These are phyloP conservation scores for Cyberlindnera galapagoensis DNA, from an alignment of 805 yeast genomes.

Conservation along the genomic window DNA sequence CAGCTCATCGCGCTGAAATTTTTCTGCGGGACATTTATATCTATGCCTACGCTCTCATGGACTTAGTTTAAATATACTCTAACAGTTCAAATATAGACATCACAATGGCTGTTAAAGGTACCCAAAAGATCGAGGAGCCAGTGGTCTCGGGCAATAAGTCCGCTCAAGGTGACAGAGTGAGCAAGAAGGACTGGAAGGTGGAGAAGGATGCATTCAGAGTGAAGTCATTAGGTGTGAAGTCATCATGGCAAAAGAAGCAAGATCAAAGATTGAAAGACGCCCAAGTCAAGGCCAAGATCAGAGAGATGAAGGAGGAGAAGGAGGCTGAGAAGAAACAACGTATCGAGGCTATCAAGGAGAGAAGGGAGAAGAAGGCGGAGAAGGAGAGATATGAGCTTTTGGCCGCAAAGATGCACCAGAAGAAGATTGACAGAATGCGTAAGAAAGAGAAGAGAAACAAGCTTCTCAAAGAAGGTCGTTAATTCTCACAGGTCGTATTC, in stretches of 20 bases:
- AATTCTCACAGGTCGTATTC: slow-evolving; percentile 1
- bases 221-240: slow-evolving; percentile 45
- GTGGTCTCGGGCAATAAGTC: background rate
- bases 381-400: slow-evolving; percentile 79
- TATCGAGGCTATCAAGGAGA: slow-evolving; percentile 56
- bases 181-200: slow-evolving; percentile 59
- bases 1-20: too few species aligned
- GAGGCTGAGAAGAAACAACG: slow-evolving; percentile 48
- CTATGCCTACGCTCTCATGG: too few species aligned
- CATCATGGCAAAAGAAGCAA: slow-evolving; percentile 61
- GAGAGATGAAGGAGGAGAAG: slow-evolving; percentile 75
- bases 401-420: slow-evolving; percentile 84
- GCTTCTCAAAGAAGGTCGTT: slow-evolving; percentile 79
- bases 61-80: too few species aligned
- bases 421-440: slow-evolving; percentile 84
- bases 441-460: slow-evolving; percentile 94
- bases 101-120: slow-evolving; percentile 1
- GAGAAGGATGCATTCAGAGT: slow-evolving; percentile 64
- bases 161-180: slow-evolving; percentile 22
- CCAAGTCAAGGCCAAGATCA: slow-evolving; percentile 61
- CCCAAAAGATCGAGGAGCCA: background rate
- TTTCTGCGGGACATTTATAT: too few species aligned
- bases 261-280: slow-evolving; percentile 59
- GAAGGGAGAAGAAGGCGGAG: slow-evolving; percentile 78
- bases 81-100: background rate